Evolutionary conservation across 83 land plant species (phyloP).

Genomic region (Larix sibirica): DNA sequence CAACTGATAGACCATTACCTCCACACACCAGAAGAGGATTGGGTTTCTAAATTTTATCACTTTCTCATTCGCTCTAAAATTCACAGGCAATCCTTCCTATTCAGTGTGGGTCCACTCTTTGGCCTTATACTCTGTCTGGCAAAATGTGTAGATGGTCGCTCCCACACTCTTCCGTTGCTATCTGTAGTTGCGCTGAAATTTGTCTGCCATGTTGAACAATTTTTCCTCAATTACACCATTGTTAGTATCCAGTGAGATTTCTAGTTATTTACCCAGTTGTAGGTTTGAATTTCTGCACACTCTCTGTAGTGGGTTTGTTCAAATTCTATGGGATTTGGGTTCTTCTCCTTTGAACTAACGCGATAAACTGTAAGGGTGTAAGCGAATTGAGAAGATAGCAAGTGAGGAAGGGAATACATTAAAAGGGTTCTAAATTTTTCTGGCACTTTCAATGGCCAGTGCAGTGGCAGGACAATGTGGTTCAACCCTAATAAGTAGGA

Average conservation of each 20-base stretch:
- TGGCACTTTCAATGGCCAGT: conserved; percentile 4
- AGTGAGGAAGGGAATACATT: neutral
- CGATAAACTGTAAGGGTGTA: neutral
- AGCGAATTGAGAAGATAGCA: neutral
- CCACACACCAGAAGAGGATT: neutral
- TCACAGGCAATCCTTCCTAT: too few species aligned
- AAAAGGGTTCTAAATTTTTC: neutral
- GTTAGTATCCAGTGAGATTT: too few species aligned
- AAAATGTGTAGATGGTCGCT: neutral
- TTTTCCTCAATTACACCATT: too few species aligned
- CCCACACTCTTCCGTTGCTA: neutral
- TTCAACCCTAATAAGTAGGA: neutral
- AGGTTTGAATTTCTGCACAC: too few species aligned
- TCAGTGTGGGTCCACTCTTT: neutral
- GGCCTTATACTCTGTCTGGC: neutral
- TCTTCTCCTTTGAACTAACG: neutral
- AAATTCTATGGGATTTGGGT: neutral
- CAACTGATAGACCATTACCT: too few species aligned
- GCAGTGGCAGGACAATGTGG: conserved; percentile 4
- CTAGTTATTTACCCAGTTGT: too few species aligned
- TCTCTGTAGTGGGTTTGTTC: neutral
- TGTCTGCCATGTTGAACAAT: neutral
- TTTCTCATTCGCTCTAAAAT: too few species aligned
- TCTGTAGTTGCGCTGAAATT: neutral
- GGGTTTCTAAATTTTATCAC: neutral